Evolutionary conservation across 176 grass and related monocot species (phyloP).

Genomic region (Aegilops speltoides): DNA sequence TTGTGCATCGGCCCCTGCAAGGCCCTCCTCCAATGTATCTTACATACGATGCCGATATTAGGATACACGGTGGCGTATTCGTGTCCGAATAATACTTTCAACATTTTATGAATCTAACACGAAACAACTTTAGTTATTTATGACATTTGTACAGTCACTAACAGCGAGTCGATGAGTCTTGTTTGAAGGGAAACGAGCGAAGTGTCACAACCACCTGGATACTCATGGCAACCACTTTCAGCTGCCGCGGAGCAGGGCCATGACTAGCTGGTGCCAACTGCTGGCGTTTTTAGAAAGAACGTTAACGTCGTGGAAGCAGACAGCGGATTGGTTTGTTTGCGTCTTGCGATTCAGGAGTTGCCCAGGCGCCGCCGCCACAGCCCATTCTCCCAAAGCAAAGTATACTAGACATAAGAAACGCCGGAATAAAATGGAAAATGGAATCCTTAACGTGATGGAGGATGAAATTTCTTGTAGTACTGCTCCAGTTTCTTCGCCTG

Average conservation of each 20-base stretch:
- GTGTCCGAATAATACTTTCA: too few relatives aligned
- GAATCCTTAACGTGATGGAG: neutral
- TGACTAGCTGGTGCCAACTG: neutral
- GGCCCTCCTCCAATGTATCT: too few relatives aligned
- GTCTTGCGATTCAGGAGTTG: neutral
- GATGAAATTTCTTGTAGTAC: neutral
- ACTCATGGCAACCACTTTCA: neutral
- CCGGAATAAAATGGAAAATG: neutral
- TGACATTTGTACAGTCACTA: neutral
- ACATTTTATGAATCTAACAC: neutral
- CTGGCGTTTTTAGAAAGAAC: neutral
- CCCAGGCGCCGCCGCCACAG: neutral
- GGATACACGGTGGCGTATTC: too few relatives aligned
- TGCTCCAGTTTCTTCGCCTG: neutral
- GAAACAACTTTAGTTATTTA: neutral
- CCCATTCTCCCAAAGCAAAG: neutral
- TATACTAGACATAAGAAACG: neutral
- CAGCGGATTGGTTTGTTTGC: neutral
- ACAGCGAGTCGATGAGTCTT: neutral
- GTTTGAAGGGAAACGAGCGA: neutral
- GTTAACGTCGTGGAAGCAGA: neutral
- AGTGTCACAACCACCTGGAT: neutral
- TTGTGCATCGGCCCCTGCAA: too few relatives aligned
- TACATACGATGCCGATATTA: too few relatives aligned
- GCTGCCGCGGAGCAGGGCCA: neutral